Conservation (phyloP, 139 green algal genomes). For the Zygnema circumcarinatum region DNA sequence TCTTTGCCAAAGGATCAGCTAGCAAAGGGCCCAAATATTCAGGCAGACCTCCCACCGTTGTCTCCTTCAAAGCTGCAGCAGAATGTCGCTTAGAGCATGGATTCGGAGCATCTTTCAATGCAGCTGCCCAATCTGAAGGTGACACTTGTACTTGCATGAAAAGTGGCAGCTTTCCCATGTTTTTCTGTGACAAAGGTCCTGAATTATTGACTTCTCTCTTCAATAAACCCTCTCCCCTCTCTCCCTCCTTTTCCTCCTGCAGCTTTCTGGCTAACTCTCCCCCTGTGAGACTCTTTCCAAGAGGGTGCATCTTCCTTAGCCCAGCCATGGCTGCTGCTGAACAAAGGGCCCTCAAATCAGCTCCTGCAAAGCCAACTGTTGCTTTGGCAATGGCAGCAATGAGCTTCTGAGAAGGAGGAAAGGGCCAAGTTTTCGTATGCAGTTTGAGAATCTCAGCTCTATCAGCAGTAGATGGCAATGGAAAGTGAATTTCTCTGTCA, state of each 20-base stretch:
- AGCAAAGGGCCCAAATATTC: constrained; percentile 32
- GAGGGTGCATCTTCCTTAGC: not conserved
- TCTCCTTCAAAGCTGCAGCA: constrained; percentile 1
- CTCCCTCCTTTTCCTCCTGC: constrained; percentile 18
- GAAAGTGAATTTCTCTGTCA: constrained; percentile 63
- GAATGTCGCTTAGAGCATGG: constrained; percentile 43
- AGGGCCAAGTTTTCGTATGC: constrained; percentile 50
- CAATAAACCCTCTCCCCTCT: not conserved
- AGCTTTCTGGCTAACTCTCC: not conserved
- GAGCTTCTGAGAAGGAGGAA: constrained; percentile 2
- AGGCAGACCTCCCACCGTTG: constrained; percentile 12
- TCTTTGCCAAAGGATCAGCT: not conserved
- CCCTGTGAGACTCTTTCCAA: constrained; percentile 5
- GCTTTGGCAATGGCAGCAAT: constrained; percentile 16
- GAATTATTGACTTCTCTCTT: not conserved
- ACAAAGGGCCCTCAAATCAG: constrained; percentile 50
- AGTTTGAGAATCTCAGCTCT: constrained; percentile 53
- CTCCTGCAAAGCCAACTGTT: constrained; percentile 47
- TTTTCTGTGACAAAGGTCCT: no score
- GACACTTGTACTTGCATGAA: constrained; percentile 19
- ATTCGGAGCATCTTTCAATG: constrained; percentile 6
- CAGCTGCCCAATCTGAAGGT: constrained; percentile 36
- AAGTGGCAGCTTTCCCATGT: not conserved
- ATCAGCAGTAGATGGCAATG: constrained; percentile 36
- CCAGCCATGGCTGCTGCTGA: constrained; percentile 27